Percentiles rank a stretch among this genome's conserved stretches.
Conservation (phyloP, 192 early-diverging fungal genomes). For the Polychytrium aggregatum region DNA sequence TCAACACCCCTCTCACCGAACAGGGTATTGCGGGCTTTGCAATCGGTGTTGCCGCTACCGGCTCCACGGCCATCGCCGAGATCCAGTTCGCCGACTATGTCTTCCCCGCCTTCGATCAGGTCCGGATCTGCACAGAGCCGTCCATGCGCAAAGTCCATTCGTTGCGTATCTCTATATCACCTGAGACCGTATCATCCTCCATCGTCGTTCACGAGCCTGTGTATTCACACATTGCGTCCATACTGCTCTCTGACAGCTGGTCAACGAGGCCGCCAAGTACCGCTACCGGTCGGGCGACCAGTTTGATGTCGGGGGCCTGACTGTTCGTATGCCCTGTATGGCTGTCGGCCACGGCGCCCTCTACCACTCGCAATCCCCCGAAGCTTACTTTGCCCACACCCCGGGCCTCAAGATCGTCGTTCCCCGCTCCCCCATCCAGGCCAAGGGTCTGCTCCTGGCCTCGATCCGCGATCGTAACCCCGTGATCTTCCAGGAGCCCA, state of each 20-base stretch:
- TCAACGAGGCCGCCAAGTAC: conserved; percentile 96
- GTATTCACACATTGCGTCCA: too few relatives aligned
- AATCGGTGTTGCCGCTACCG: conserved; percentile 88
- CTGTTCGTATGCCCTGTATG: conserved; percentile 77
- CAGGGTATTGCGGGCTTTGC: conserved; percentile 94
- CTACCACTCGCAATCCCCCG: conserved; percentile 91
- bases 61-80: conserved; percentile 93
- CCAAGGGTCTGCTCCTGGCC: conserved; percentile 84
- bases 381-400: conserved; percentile 90
- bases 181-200: too few relatives aligned
- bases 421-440: conserved; percentile 85
- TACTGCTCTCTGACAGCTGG: conserved; percentile 54
- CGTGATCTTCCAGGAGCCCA: conserved; percentile 93
- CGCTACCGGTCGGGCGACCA: conserved; percentile 88
- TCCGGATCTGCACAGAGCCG: conserved; percentile 14
- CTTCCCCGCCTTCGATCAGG: conserved; percentile 96
- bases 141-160: too few relatives aligned
- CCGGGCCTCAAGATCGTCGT: conserved; percentile 88
- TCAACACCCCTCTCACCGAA: conserved; percentile 94
- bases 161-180: too few relatives aligned
- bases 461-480: conserved; percentile 89
- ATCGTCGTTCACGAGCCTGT: too few relatives aligned
- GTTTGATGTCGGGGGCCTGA: conserved; percentile 84
- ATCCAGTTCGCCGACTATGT: conserved; percentile 99
- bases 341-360: conserved; percentile 96